Base-by-base conservation (phyloP, 2,329 filamentous ascomycete genomes). In the Claviceps fusiformis region DNA sequence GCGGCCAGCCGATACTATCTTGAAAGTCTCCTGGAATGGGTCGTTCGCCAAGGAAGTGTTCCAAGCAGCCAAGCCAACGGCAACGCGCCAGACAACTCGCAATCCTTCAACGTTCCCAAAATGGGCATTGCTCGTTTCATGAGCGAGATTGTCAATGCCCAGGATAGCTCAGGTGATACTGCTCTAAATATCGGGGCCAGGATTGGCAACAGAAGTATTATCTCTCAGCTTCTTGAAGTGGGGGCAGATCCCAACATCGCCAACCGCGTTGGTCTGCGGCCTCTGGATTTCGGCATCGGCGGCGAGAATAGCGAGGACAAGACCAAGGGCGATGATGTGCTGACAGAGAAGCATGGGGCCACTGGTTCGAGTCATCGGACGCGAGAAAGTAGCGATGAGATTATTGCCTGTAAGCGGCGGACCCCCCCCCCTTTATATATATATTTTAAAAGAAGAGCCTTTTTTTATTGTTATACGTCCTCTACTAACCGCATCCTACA, bases 1-100 rank as follows among this genome's bases (percentile, higher is more conserved):
- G 84, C 89, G 46, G 92, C 93, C 27, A 95, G 90, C 67, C 88
- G 92, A 60, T 96, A 97, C 67, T 98, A 98, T 64, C 81, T 98
- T 2, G 93, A 98, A 70, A 92, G 89, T 33, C 77, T 98, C 11
- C 76, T 98, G 0, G 92, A 96, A 66, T 97, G 95, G 75, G 87
- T 97, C 13, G 91, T 97, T 2, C 84, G 91, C 41, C 89, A 95
- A 67, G 87, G 87, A 5, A 86, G 84, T 55, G 77, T 76, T 5
- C 76, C 80, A 29, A 80, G 73, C 59, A 80, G 75, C 62, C 79
- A 79, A 61, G 66, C 64, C 54, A 71, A 70, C 43, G 67, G 66
- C 29, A 64, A 63, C 50, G 58, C 54, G 11, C 62, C 66, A n/a
- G 72, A 62, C 60, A 73, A 70, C 59, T 74, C 74, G 11, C 73